Evolutionary conservation across 2,329 filamentous ascomycete species (phyloP), one percentile per base, ranked within the genome.

Genomic region (Colletotrichum sp.): DNA sequence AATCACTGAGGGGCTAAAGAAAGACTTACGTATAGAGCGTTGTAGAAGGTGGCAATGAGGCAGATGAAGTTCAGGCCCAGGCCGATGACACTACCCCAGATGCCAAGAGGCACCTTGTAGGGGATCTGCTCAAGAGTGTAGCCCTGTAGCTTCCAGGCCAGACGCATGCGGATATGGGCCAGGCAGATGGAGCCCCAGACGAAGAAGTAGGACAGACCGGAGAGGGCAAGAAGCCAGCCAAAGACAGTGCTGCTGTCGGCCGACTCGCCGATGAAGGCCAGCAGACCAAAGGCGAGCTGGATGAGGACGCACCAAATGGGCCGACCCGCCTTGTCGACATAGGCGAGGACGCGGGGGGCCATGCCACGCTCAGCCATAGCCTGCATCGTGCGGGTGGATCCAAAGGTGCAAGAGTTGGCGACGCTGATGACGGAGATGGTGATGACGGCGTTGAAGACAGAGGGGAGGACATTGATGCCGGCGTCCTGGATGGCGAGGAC

Each of bases 41-140:
- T 90, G 88, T 93, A 95, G 81, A 94, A 93, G 67, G 94, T 92
- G 8, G 93, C 93, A 47, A 94, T 85, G 55, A 96, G 85, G 69
- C 94, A 92, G 11, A 96, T 80, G 24, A 87, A 78, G 83, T 94
- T 94, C 78, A 96, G 88, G 63, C 84, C 74, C 63, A 95, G 85
- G 13, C 93, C 93, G 61, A 95, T 82, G 84, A 87, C 94, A 55
- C 93, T 95, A 33, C 94, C 94, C 70, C 87, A 86, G 15, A 94
- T 82, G 54, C 94, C 94, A 18, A 86, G 76, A 2, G 81, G 82
- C 6, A 87, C 82, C 75, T 79, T 81, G 76, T 88, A 89, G 4
- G 87, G 87, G 51, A 90, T 85, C 77, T 87, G 83, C 38, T 85
- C 84, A 24, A 86, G 80, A 51, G 81, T 82, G 76, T 89, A 89